Evolutionary conservation across 169 alveolate genomes (phyloP).

Genomic region (Eimeria falciformis): DNA sequence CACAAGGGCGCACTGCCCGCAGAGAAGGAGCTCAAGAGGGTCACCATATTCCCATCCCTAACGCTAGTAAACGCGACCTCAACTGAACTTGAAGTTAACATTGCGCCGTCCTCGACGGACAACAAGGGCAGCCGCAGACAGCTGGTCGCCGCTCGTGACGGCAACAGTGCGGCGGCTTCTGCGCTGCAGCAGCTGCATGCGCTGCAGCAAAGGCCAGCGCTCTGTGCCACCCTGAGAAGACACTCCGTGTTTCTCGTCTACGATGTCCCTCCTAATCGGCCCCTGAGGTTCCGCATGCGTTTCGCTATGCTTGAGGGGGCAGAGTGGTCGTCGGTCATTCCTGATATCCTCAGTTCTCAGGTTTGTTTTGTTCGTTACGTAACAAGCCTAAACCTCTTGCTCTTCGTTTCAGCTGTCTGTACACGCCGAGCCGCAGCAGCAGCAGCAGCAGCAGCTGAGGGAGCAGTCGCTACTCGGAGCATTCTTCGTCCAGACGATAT

Average conservation of each 20-base stretch:
- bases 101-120: slow-evolving; percentile 53
- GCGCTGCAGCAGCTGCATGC: slow-evolving; percentile 71
- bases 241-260: slow-evolving; percentile 72
- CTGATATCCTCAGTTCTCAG: slow-evolving; percentile 68
- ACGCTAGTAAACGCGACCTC: slow-evolving; percentile 88
- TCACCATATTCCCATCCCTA: slow-evolving; percentile 88
- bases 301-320: slow-evolving; percentile 73
- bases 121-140: slow-evolving; percentile 44
- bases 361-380: not conserved
- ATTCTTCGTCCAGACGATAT: no score
- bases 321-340: slow-evolving; percentile 62
- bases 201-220: slow-evolving; percentile 70
- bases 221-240: slow-evolving; percentile 63
- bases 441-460: not conserved
- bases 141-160: slow-evolving; percentile 14
- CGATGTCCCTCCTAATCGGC: slow-evolving; percentile 69
- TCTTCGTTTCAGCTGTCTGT: not conserved
- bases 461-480: no score
- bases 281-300: slow-evolving; percentile 51
- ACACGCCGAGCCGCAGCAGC: not conserved
- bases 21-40: slow-evolving; percentile 84
- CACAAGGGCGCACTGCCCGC: slow-evolving; percentile 88
- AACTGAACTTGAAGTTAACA: slow-evolving; percentile 83
- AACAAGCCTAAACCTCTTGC: no score
- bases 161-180: slow-evolving; percentile 1